Percentiles rank a stretch among this genome's conserved stretches.
Evolutionary conservation across 2,329 filamentous ascomycete genomes (phyloP).

Genomic region (Fusarium domesticum): DNA sequence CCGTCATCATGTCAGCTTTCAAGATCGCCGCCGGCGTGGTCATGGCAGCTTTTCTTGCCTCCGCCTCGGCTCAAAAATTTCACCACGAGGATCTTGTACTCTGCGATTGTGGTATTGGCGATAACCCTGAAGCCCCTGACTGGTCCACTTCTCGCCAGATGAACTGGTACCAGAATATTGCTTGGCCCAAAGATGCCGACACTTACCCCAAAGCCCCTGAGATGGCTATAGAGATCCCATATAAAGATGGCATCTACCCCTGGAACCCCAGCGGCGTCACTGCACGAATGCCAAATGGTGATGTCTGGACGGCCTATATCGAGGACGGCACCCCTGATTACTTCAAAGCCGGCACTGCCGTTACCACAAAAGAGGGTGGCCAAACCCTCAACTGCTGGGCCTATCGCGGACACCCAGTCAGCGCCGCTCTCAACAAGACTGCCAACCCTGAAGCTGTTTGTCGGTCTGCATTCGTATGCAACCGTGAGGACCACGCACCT

Average conservation of each 20-base stretch:
- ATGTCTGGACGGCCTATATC: slow-evolving; percentile 42
- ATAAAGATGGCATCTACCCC: slow-evolving; percentile 38
- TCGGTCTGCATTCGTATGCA: slow-evolving; percentile 43
- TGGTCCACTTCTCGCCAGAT: slow-evolving; percentile 46
- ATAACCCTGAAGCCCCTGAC: slow-evolving; percentile 37
- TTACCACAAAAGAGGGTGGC: slow-evolving; percentile 40
- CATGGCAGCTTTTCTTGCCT: slow-evolving; percentile 23
- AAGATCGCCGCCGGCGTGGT: slow-evolving; percentile 23
- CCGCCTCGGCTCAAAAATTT: slow-evolving; percentile 25
- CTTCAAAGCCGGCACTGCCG: slow-evolving; percentile 39
- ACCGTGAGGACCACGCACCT: slow-evolving; percentile 35
- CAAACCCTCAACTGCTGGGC: slow-evolving; percentile 42
- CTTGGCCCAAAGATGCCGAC: slow-evolving; percentile 36
- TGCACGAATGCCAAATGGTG: slow-evolving; percentile 38
- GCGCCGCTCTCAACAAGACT: slow-evolving; percentile 39
- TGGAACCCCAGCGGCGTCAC: slow-evolving; percentile 39
- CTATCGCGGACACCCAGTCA: slow-evolving; percentile 40
- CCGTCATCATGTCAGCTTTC: slow-evolving; percentile 22
- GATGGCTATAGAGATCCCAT: slow-evolving; percentile 40
- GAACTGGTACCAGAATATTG: slow-evolving; percentile 42
- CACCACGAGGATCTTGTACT: slow-evolving; percentile 39
- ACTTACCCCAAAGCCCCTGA: slow-evolving; percentile 37
- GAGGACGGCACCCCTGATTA: slow-evolving; percentile 41
- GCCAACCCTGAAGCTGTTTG: slow-evolving; percentile 38
- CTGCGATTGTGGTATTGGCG: slow-evolving; percentile 43